Evolutionary conservation across 2,329 filamentous ascomycete genomes (phyloP), one percentile per base, ranked within the genome.

Genomic region (Zasmidium cellare): DNA sequence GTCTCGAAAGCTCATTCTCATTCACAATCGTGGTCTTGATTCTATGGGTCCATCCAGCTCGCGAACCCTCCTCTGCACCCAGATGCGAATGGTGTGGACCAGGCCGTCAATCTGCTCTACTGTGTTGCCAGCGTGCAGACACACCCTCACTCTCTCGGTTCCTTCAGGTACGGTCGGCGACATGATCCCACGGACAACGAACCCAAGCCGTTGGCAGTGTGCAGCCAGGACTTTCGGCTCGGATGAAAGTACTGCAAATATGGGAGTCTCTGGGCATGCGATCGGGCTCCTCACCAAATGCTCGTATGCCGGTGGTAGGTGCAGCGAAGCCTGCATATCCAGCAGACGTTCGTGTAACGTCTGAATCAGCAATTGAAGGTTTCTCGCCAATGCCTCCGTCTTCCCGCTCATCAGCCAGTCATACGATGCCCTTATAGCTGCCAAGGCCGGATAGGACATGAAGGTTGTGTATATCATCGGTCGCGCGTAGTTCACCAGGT

Each of bases 401-500:
- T 75, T 69, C 0, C 83, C 84, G 1, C 73, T 70, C 9, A 68
- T 69, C n/a, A 90, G 74, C 28, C 86, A 79, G 7, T 80, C 77
- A 66, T 87, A 89, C 0, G 80, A 78, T 0, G 82, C 78, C 45
- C 79, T 75, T 53, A 89, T 86, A 14, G 81, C 81, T 0, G 82
- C 82, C 1, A 89, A 77, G 1, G 81, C 79, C 0, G 87, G 83
- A 44, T 84, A 84, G 0, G 84, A 81, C 74, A 89, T 80, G 25
- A 87, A 86, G 0, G 88, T 91, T 0, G 88, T 90, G 71, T 90
- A 92, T 55, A 91, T 90, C 45, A 91, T 74, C 1, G 83, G 86
- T n/a, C 88, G 83, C 0, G 88, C 87, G 67, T 91, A 91, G 68
- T 92, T 91, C 72, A 91, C 82, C 52, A 91, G 77, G 61, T 90